Evolutionary conservation across 2,329 filamentous ascomycete species (phyloP).

Genomic region (Elsinoe necatrix): DNA sequence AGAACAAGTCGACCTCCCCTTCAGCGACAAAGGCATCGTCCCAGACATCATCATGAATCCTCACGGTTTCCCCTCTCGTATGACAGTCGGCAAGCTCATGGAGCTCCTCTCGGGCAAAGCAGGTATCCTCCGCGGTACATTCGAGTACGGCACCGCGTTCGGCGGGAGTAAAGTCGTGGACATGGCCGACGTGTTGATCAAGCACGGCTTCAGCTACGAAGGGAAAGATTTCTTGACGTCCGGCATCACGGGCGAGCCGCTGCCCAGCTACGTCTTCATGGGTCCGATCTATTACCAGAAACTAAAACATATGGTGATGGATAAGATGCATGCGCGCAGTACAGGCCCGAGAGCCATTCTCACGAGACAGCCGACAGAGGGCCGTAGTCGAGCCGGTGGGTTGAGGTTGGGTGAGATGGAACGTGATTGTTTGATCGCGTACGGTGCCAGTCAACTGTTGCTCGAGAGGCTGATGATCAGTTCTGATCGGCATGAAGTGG

Average conservation of each 20-base stretch:
- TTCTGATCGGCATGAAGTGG: conserved; percentile 81
- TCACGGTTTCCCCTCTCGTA: conserved; percentile 97
- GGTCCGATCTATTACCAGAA: conserved; percentile 99
- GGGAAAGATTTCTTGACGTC: conserved; percentile 96
- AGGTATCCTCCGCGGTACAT: conserved; percentile 72
- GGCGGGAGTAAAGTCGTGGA: conserved; percentile 77
- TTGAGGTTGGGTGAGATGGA: conserved; percentile 97
- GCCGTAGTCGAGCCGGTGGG: conserved; percentile 84
- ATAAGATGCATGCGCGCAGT: conserved; percentile 97
- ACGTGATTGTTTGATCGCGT: conserved; percentile 93
- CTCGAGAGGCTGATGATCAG: conserved; percentile 91
- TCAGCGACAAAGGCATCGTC: conserved; percentile 80
- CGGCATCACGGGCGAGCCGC: conserved; percentile 85
- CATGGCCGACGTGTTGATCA: conserved; percentile 76
- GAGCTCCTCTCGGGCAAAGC: conserved; percentile 94
- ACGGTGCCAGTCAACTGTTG: conserved; percentile 85
- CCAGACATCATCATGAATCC: conserved; percentile 99
- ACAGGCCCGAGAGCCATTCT: conserved; percentile 84
- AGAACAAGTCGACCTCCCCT: conserved; percentile 94
- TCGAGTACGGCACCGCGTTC: conserved; percentile 85
- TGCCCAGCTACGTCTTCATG: conserved; percentile 96
- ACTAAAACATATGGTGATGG: conserved; percentile 99
- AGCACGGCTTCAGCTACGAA: conserved; percentile 88
- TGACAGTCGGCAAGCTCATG: conserved; percentile 97
- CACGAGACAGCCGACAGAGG: conserved; percentile 92